Evolutionary conservation across 1,139 yeast species (phyloP), one percentile per base, ranked within the genome.

Genomic region (Geotrichum europaeum): DNA sequence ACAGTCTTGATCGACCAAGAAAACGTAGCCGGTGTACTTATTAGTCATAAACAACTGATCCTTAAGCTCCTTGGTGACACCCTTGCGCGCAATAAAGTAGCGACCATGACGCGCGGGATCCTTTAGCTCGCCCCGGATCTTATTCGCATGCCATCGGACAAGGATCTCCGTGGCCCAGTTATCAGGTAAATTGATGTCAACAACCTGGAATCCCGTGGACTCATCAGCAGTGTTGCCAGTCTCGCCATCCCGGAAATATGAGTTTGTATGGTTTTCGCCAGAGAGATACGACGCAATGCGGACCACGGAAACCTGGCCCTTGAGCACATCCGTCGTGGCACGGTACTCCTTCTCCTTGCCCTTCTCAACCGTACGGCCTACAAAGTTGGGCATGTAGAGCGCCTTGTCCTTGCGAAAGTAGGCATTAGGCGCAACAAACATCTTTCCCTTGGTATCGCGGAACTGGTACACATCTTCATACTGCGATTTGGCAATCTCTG

Each of bases 401-500:
- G 98, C 80, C 69, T 83, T 86, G n/a, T 88, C 95, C 10, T 78
- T 75, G 63, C 81, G 83, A 80, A 94, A 91, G 66, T 82, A 86
- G 1, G 92, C 83, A 13, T 81, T 77, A 0, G 98, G 98, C 0
- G 96, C 84, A 20, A 81, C 78, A 76, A 91, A 94, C 66, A 91
- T 79, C 75, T 91, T 90, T 45, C 98, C 98, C 53, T 85, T 83
- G 2, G 95, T 88, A 67, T 86, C 86, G 58, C 87, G 79, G 71
- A 85, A 92, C 0, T 89, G 85, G 69, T 89, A 87, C 66, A 90
- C 80, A 67, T 91, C 96, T 68, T 87, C 86, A 78, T 90, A 85
- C 30, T 95, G 91, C n/a, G 96, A 88, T 69, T 87, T 89, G 49
- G 89, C 84, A 66, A 91, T 81, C 72, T 91, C 97, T n/a, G 51